Conservation (phyloP, 441 rosid genomes). For the Breynia disticha region DNA sequence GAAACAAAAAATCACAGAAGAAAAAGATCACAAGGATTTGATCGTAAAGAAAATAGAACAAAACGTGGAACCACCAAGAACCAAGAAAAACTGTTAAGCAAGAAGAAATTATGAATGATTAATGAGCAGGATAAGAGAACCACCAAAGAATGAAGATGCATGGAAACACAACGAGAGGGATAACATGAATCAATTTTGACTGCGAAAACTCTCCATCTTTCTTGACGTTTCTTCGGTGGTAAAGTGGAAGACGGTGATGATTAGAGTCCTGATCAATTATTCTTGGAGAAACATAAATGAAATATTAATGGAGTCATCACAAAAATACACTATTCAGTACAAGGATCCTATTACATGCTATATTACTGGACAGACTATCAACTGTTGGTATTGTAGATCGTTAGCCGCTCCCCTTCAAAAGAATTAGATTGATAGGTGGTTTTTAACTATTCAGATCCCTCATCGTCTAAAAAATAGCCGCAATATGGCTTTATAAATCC, state of each 20-base stretch:
- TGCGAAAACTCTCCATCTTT: not conserved
- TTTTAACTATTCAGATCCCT: too few relatives aligned
- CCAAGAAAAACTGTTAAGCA: not conserved
- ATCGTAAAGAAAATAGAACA: not conserved
- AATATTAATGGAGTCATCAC: too few relatives aligned
- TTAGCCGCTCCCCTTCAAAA: too few relatives aligned
- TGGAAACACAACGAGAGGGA: constrained; percentile 41
- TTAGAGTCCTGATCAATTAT: not conserved
- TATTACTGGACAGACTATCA: too few relatives aligned
- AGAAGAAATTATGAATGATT: not conserved
- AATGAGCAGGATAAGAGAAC: constrained; percentile 40
- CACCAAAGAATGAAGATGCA: constrained; percentile 54
- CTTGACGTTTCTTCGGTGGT: constrained; percentile 7
- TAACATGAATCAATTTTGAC: constrained; percentile 34
- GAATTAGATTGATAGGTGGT: too few relatives aligned
- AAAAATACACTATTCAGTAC: too few relatives aligned
- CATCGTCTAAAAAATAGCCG: too few relatives aligned
- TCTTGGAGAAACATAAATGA: too few relatives aligned
- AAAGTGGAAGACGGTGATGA: constrained; percentile 27
- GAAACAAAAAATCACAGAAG: not conserved
- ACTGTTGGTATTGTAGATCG: too few relatives aligned
- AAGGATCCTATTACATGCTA: too few relatives aligned
- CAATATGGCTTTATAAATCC: too few relatives aligned
- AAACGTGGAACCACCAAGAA: not conserved
- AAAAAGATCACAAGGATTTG: not conserved